A percentile compares a stretch with the other conserved stretches of the same genome.
Evolutionary conservation across 2,329 filamentous ascomycete species (phyloP).

Genomic region (Aspergillus flavus): DNA sequence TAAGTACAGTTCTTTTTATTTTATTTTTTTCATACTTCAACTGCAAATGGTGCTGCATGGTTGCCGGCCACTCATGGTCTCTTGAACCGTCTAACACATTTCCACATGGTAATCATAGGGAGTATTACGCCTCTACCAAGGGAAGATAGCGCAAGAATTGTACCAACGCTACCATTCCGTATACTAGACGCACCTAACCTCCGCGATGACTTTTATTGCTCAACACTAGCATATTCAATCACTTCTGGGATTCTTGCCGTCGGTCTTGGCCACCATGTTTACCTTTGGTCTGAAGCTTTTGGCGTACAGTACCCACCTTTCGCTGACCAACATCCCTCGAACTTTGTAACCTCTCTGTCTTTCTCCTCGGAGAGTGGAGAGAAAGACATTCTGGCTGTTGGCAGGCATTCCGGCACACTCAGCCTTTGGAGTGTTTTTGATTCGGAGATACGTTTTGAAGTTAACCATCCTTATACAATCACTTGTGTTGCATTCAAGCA

Average conservation of each 20-base stretch:
- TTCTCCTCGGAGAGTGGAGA: slow-evolving; percentile 81
- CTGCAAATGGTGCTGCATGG: neutral
- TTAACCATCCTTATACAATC: slow-evolving; percentile 70
- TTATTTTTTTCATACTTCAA: neutral
- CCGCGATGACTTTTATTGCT: slow-evolving; percentile 96
- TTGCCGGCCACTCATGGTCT: neutral
- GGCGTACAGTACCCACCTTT: slow-evolving; percentile 65
- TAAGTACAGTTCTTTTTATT: slow-evolving; percentile 29
- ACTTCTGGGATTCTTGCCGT: slow-evolving; percentile 78
- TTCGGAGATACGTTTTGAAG: slow-evolving; percentile 70
- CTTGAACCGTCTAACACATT: neutral
- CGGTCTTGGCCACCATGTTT: slow-evolving; percentile 76
- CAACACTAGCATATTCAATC: slow-evolving; percentile 80
- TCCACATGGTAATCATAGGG: slow-evolving; percentile 24
- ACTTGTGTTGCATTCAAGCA: slow-evolving; percentile 84
- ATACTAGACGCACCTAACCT: slow-evolving; percentile 86
- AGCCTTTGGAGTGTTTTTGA: slow-evolving; percentile 74
- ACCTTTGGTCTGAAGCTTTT: slow-evolving; percentile 80
- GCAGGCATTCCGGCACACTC: slow-evolving; percentile 75
- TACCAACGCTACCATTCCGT: slow-evolving; percentile 77
- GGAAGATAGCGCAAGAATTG: slow-evolving; percentile 40
- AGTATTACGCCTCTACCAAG: slow-evolving; percentile 18
- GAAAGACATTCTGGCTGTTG: slow-evolving; percentile 81
- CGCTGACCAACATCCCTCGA: slow-evolving; percentile 51
- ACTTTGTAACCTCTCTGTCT: slow-evolving; percentile 77